These are phyloP conservation scores for Phytophthora melonis DNA, from an alignment of 352 stramenopile genomes.

Conservation along the genomic window DNA sequence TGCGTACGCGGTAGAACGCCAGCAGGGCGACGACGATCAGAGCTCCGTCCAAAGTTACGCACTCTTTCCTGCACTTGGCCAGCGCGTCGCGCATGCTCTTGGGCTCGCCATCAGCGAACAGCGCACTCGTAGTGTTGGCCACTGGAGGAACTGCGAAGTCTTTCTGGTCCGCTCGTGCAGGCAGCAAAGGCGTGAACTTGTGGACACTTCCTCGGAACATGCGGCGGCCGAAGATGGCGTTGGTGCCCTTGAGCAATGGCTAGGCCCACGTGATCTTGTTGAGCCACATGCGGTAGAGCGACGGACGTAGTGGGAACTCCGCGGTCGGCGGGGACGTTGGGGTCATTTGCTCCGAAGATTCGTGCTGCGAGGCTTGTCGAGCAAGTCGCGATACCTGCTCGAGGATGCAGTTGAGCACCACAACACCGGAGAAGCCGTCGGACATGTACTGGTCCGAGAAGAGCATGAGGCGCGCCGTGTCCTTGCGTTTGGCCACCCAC, in stretches of 20 bases:
- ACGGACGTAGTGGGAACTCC: slow-evolving; percentile 40
- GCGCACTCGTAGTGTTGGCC: slow-evolving; percentile 43
- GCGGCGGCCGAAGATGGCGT: slow-evolving; percentile 33
- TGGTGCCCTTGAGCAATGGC: slow-evolving; percentile 35
- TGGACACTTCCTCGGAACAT: slow-evolving; percentile 34
- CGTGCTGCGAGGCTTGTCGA: slow-evolving; percentile 10
- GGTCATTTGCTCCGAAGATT: background rate
- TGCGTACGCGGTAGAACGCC: slow-evolving; percentile 41
- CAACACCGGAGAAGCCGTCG: slow-evolving; percentile 48
- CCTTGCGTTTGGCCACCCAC: slow-evolving; percentile 41
- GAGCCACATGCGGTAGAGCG: slow-evolving; percentile 47
- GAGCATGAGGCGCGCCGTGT: slow-evolving; percentile 44
- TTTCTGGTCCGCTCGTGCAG: slow-evolving; percentile 32
- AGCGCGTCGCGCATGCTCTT: slow-evolving; percentile 46
- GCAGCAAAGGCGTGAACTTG: slow-evolving; percentile 41
- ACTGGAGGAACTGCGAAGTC: slow-evolving; percentile 41
- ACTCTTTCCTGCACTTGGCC: slow-evolving; percentile 46
- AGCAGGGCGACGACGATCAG: slow-evolving; percentile 43
- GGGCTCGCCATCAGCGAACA: slow-evolving; percentile 49
- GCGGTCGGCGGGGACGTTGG: background rate
- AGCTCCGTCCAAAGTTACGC: slow-evolving; percentile 47
- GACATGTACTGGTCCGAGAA: slow-evolving; percentile 63
- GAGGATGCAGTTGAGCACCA: slow-evolving; percentile 53
- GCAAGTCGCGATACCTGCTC: slow-evolving; percentile 38
- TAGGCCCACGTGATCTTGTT: slow-evolving; percentile 33